A percentile compares a stretch with the other conserved stretches of the same genome.
These are phyloP conservation scores for Senna siamea DNA, from an alignment of 306 rosid genomes.

Conservation along the genomic window DNA sequence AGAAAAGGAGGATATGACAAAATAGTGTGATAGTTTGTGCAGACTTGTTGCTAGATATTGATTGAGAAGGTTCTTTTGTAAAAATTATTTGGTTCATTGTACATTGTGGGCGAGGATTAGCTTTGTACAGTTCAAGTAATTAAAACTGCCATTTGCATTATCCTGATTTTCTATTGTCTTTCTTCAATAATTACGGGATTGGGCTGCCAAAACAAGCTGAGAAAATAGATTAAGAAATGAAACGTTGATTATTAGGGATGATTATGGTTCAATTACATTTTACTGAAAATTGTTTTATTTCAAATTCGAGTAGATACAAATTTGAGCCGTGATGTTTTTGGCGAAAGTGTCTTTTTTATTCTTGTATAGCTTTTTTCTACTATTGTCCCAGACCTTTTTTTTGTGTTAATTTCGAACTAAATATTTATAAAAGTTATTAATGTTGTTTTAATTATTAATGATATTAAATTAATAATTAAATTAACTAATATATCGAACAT, in stretches of 20 bases:
- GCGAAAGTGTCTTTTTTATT: no score
- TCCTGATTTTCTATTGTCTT: not conserved
- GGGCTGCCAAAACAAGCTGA: not conserved
- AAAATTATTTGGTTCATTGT: slow-evolving; percentile 20
- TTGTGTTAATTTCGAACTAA: no score
- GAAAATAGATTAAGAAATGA: not conserved
- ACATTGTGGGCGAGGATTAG: slow-evolving; percentile 12
- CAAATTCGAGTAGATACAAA: no score
- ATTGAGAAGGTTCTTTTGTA: slow-evolving; percentile 1
- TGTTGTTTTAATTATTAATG: no score
- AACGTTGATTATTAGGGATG: not conserved
- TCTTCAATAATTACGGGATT: not conserved
- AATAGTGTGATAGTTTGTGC: slow-evolving; percentile 1
- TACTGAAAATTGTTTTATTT: no score
- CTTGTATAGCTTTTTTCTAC: no score
- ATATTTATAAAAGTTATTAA: no score
- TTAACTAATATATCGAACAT: no score
- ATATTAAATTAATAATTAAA: no score
- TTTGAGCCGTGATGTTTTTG: no score
- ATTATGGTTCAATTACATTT: no score
- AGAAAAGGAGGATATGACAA: not conserved
- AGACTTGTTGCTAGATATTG: slow-evolving; percentile 9
- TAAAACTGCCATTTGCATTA: not conserved
- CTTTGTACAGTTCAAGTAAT: slow-evolving; percentile 32
- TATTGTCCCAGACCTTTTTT: no score